phyloP scores from a whole-genome alignment of 1,284 basidiomycete genomes.

The Cryptococcus hybrid region DNA sequence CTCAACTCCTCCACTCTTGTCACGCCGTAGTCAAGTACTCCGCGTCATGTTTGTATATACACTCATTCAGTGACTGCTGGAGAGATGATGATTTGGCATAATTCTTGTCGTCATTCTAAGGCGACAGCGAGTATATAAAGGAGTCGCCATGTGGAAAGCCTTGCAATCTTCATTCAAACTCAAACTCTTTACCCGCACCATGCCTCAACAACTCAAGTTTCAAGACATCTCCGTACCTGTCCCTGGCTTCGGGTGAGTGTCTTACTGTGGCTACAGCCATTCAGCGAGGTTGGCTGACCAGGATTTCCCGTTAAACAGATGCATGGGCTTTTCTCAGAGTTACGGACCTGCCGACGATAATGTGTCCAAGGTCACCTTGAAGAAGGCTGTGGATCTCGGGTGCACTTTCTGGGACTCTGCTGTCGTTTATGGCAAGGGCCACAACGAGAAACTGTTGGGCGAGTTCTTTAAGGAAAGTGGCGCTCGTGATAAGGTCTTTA shows the following conservation, averaged over 20 bases:
- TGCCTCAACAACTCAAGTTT: slow-evolving; percentile 9
- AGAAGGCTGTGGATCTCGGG: slow-evolving; percentile 38
- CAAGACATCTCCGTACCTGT: slow-evolving; percentile 28
- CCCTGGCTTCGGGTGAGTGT: slow-evolving; percentile 35
- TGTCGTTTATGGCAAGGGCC: slow-evolving; percentile 37
- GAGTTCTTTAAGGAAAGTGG: slow-evolving; percentile 38
- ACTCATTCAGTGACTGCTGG: too few species aligned
- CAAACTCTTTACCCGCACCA: too few species aligned
- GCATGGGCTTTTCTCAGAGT: slow-evolving; percentile 2
- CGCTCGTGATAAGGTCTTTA: slow-evolving; percentile 44
- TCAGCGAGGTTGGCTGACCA: neutral
- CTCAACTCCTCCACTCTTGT: too few species aligned
- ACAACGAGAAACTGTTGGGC: slow-evolving; percentile 49
- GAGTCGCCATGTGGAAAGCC: too few species aligned
- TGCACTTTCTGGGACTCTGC: slow-evolving; percentile 47
- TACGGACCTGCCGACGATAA: slow-evolving; percentile 28
- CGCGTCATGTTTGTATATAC: too few species aligned
- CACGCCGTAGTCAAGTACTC: too few species aligned
- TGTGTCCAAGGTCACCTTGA: slow-evolving; percentile 23
- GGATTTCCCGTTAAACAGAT: neutral
- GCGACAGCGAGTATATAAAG: too few species aligned
- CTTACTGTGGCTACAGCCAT: neutral
- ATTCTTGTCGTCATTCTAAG: too few species aligned
- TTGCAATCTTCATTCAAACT: too few species aligned
- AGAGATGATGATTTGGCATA: too few species aligned